Conservation (phyloP, 2,329 filamentous ascomycete species). For the Fusarium denticulatum region DNA sequence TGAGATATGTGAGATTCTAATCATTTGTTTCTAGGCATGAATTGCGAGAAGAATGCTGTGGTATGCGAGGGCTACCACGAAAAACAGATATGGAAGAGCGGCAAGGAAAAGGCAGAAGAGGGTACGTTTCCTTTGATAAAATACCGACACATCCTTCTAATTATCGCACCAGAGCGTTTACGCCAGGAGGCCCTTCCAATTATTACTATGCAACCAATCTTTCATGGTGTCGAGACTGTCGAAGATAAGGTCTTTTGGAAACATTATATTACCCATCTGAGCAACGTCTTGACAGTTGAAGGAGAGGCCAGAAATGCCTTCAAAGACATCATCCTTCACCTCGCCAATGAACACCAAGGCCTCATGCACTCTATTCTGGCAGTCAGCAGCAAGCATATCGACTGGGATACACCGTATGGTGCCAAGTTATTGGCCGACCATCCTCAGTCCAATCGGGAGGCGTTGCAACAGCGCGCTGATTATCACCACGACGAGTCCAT, state of each 20-base stretch:
- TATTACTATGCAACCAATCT: conserved; percentile 72
- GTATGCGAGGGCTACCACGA: conserved; percentile 91
- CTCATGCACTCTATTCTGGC: conserved; percentile 92
- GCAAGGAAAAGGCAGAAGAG: conserved; percentile 79
- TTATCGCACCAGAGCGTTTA: conserved; percentile 56
- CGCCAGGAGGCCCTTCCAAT: conserved; percentile 60
- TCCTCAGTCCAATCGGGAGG: conserved; percentile 57
- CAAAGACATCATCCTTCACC: conserved; percentile 82
- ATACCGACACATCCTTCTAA: conserved; percentile 14
- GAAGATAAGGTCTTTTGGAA: conserved; percentile 84
- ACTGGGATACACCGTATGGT: conserved; percentile 67
- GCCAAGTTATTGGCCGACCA: conserved; percentile 61
- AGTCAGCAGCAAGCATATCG: conserved; percentile 80
- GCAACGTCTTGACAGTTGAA: conserved; percentile 83
- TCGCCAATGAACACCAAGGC: conserved; percentile 81
- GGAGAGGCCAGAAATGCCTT: conserved; percentile 86
- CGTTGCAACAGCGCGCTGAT: conserved; percentile 61
- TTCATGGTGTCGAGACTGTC: conserved; percentile 82
- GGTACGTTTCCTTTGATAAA: conserved; percentile 52
- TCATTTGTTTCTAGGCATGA: conserved; percentile 67
- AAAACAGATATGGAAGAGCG: conserved; percentile 87
- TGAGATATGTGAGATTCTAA: conserved; percentile 13
- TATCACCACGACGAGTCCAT: conserved; percentile 67
- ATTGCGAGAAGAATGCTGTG: conserved; percentile 93
- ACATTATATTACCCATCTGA: conserved; percentile 83